These are phyloP conservation scores for Scedosporium dehoogii DNA, from an alignment of 2,329 filamentous ascomycete genomes.

Conservation along the genomic window DNA sequence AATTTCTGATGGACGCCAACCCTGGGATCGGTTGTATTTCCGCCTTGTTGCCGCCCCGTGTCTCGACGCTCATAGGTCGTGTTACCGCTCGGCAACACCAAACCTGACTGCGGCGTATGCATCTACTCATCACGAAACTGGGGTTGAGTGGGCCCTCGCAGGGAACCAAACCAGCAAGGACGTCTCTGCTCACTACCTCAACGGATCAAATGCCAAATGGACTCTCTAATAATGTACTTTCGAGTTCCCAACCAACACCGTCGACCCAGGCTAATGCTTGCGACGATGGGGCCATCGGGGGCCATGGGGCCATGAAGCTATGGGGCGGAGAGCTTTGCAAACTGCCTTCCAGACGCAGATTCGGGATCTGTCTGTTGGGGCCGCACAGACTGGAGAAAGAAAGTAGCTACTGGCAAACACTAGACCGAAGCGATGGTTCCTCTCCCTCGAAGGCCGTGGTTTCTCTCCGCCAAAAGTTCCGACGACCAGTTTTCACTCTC, in stretches of 20 bases:
- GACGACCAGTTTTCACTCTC: too few species aligned
- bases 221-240: neutral
- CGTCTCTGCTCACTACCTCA: neutral
- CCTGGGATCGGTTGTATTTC: neutral
- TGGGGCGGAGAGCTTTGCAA: neutral
- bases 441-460: neutral
- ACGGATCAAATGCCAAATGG: too few species aligned
- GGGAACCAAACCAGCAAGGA: neutral
- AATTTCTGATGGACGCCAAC: neutral
- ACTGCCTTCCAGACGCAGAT: neutral
- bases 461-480: neutral
- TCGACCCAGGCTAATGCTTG: neutral
- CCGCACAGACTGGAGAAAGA: neutral
- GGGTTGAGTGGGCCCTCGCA: neutral
- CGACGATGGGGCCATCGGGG: neutral
- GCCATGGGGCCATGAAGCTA: neutral
- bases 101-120: neutral
- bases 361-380: neutral
- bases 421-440: neutral
- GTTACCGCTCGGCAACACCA: conserved; percentile 4
- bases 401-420: neutral
- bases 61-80: neutral
- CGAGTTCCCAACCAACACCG: neutral
- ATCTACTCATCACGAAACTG: conserved; percentile 2
- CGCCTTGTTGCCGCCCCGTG: neutral